phyloP scores from a whole-genome alignment of 257 asterid species.

The Solanum pimpinellifolium region DNA sequence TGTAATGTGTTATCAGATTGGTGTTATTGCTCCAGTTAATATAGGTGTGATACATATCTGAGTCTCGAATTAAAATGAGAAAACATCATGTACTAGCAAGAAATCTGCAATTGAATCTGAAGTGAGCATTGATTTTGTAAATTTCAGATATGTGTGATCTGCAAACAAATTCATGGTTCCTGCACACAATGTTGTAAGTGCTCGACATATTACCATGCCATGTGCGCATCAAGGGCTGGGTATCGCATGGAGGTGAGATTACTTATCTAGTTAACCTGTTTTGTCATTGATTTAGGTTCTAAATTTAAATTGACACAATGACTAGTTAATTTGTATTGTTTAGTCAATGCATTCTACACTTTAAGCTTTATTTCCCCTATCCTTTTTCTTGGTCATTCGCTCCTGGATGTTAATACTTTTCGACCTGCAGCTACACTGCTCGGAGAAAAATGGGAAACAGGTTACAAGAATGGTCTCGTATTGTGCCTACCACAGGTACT shows the following conservation, averaged over 20 bases:
- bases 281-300: neutral
- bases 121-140: neutral
- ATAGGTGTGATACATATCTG: neutral
- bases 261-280: neutral
- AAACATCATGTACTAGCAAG: neutral
- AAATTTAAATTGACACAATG: neutral
- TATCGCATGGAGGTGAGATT: conserved; percentile 92
- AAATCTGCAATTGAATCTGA: neutral
- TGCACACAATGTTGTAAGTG: conserved; percentile 96
- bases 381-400: neutral
- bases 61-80: neutral
- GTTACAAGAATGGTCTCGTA: conserved; percentile 86
- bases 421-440: conserved; percentile 80
- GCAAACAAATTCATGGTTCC: conserved; percentile 99
- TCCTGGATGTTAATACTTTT: conserved; percentile 3
- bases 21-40: neutral
- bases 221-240: conserved; percentile 95
- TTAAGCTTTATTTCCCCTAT: neutral
- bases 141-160: conserved; percentile 90
- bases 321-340: neutral
- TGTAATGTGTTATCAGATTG: neutral
- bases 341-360: neutral
- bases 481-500: conserved; percentile 94
- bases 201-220: conserved; percentile 90
- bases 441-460: conserved; percentile 90